Evolutionary conservation across 495 filamentous ascomycete species (phyloP).

Genomic region (Trichoderma parareesei): DNA sequence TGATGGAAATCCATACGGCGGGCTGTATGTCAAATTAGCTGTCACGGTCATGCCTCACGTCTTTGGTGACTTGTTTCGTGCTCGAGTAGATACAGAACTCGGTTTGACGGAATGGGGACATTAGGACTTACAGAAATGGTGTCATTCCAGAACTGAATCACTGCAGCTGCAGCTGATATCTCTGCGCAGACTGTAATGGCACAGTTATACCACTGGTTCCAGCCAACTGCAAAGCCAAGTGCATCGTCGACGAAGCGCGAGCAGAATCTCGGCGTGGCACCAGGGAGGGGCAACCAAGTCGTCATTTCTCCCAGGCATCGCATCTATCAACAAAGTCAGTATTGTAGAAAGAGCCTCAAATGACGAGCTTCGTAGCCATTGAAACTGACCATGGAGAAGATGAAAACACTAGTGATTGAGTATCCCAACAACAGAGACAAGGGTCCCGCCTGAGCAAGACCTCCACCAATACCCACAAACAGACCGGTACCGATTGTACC

Average conservation of each 20-base stretch:
- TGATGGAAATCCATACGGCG: constrained; percentile 45
- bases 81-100: background rate
- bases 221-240: constrained; percentile 72
- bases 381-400: constrained; percentile 18
- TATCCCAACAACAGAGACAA: constrained; percentile 52
- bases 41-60: too few species aligned
- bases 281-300: constrained; percentile 65
- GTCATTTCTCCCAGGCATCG: constrained; percentile 59
- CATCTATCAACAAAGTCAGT: constrained; percentile 54
- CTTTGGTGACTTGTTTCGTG: background rate
- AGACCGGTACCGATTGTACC: constrained; percentile 71
- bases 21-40: background rate
- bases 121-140: constrained; percentile 22
- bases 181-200: constrained; percentile 66
- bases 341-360: constrained; percentile 40
- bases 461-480: constrained; percentile 61
- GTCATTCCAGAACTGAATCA: constrained; percentile 67
- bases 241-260: constrained; percentile 64
- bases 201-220: constrained; percentile 49
- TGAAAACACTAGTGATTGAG: constrained; percentile 21
- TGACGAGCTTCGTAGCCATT: background rate
- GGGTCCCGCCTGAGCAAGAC: constrained; percentile 55
- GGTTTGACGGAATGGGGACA: background rate
- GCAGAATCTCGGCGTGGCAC: constrained; percentile 68
- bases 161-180: constrained; percentile 62